Base-by-base conservation (phyloP, 2,329 filamentous ascomycete genomes). In the Diaporthe citrichinensis region DNA sequence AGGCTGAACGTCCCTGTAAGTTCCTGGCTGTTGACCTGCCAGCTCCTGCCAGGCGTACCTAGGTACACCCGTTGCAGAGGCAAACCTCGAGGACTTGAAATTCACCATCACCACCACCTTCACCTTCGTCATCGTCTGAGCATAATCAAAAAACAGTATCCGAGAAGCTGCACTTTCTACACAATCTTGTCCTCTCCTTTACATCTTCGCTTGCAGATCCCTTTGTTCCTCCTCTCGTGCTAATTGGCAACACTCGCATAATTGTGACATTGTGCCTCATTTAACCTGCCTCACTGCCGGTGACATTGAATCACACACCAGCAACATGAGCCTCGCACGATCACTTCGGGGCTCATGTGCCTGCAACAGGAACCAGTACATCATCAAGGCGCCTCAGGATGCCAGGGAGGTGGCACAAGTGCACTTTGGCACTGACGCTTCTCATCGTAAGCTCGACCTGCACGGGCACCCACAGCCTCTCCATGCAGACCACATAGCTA, bases 341-440 rank as follows among this genome's bases (percentile, higher is more conserved):
- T 88, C 89, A 53, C 89, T 98, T 74, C 91, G 90, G 78, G 95
- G 95, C 80, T 91, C 92, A 78, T 98, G 96, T 86, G 92, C 93
- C 72, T 98, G 96, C 84, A 95, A 95, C 74, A 92, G 96, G 77
- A 98, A 97, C 81, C 90, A 92, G 81, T 98, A 98, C 85, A 88
- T 92, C 75, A 91, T 98, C 79, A 85, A 90, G 61, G 88, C 96
- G 34, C 95, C 95, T 1, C 83, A 87, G 28, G 84, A 88, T 79
- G 86, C 89, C 55, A 84, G 86, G 53, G 86, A 91, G 46, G 85
- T 89, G 69, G 91, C 92, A 23, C 89, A 92, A 78, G 91, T 97
- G 31, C 90, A 95, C 77, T 97, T 98, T 82, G 93, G 95, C 83
- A 92, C 92, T 51, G 90, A 91, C 76, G 87, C 88, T 74, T 86